These are phyloP conservation scores for Pichia phayaonensis DNA, from an alignment of 805 yeast species.

Conservation along the genomic window DNA sequence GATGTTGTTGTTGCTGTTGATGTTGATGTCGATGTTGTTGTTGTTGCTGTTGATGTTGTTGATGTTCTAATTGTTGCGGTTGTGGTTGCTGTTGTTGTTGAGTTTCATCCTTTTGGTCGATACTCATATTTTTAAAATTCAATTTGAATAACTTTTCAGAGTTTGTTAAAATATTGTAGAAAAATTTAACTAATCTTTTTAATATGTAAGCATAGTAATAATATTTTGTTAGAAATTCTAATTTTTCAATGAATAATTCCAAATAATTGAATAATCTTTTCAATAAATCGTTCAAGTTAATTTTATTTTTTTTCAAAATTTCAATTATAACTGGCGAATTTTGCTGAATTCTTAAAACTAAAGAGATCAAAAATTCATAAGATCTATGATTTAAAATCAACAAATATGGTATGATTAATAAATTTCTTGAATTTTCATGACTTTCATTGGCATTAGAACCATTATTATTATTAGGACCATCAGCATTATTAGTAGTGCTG, in stretches of 20 bases:
- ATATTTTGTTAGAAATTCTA: conserved; percentile 30
- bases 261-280: conserved; percentile 28
- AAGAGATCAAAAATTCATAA: conserved; percentile 49
- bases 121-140: conserved; percentile 23
- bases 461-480: background rate
- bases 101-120: background rate
- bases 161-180: conserved; percentile 29
- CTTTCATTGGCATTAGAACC: background rate
- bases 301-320: conserved; percentile 27
- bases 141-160: conserved; percentile 29
- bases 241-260: conserved; percentile 29
- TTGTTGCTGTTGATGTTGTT: background rate
- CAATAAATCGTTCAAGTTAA: conserved; percentile 28
- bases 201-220: conserved; percentile 42
- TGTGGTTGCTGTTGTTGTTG: background rate
- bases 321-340: conserved; percentile 29
- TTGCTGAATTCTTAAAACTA: conserved; percentile 40
- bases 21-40: conserved; percentile 7
- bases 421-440: conserved; percentile 24
- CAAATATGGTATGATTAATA: conserved; percentile 41
- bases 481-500: background rate
- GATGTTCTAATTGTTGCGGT: background rate
- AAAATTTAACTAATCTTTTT: conserved; percentile 34
- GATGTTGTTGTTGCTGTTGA: background rate
- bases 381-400: conserved; percentile 49